These are phyloP conservation scores for Phytophthora kernoviae DNA, from an alignment of 352 stramenopile species.

Conservation along the genomic window DNA sequence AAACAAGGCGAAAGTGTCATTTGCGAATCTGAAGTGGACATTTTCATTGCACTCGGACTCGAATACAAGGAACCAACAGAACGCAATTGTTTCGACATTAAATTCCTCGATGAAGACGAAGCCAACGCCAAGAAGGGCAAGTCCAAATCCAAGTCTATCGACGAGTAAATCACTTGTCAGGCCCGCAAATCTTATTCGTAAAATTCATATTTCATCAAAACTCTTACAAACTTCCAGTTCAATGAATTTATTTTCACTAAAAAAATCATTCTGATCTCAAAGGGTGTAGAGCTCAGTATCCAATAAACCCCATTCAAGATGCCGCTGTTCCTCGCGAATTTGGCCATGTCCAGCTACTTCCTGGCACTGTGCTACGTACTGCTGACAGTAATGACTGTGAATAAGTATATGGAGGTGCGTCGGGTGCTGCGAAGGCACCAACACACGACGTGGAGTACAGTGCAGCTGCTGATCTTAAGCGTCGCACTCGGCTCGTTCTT, in stretches of 20 bases:
- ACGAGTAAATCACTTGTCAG: slow-evolving; percentile 8
- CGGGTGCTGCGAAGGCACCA: slow-evolving; percentile 71
- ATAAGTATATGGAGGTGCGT: slow-evolving; percentile 76
- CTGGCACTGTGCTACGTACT: slow-evolving; percentile 88
- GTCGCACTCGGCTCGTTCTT: slow-evolving; percentile 88
- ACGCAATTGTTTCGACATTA: slow-evolving; percentile 84
- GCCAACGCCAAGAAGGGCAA: slow-evolving; percentile 48
- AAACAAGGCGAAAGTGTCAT: slow-evolving; percentile 71
- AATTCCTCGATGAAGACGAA: slow-evolving; percentile 81
- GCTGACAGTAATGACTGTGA: slow-evolving; percentile 77
- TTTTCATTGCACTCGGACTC: slow-evolving; percentile 84
- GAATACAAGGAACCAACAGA: slow-evolving; percentile 84
- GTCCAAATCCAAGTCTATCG: neutral
- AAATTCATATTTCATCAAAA: slow-evolving; percentile 1
- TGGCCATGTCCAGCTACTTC: slow-evolving; percentile 90
- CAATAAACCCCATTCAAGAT: slow-evolving; percentile 34
- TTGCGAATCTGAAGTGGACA: slow-evolving; percentile 81
- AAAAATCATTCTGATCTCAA: neutral
- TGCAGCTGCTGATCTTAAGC: slow-evolving; percentile 84
- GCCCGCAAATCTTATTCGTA: slow-evolving; percentile 3
- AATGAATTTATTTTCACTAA: slow-evolving; percentile 3
- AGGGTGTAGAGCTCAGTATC: neutral
- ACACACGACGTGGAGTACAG: slow-evolving; percentile 76
- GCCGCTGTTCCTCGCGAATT: slow-evolving; percentile 88
- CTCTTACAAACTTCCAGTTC: slow-evolving; percentile 2